Conservation (phyloP, 1,139 yeast genomes). For the Suhomyces terraborum region DNA sequence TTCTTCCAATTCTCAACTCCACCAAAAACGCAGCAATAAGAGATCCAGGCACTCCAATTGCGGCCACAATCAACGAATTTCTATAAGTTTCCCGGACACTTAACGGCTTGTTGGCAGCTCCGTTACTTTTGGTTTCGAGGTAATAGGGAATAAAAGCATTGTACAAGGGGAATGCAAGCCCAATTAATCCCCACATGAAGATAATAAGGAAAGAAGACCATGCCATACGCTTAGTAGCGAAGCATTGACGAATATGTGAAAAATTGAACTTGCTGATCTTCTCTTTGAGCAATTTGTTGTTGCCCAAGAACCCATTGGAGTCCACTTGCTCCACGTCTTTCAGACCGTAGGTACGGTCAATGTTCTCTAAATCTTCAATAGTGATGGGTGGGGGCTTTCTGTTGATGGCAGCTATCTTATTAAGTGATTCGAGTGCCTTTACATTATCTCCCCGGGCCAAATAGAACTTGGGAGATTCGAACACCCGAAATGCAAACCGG, state of each 20-base stretch:
- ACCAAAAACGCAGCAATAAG: slow-evolving; percentile 42
- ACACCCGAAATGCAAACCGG: slow-evolving; percentile 39
- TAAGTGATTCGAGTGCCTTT: slow-evolving; percentile 36
- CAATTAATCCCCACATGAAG: slow-evolving; percentile 46
- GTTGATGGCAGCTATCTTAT: slow-evolving; percentile 41
- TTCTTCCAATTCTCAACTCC: slow-evolving; percentile 43
- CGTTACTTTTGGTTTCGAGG: slow-evolving; percentile 36
- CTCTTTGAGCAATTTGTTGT: slow-evolving; percentile 27
- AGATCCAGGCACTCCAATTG: slow-evolving; percentile 46
- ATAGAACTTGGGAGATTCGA: slow-evolving; percentile 44
- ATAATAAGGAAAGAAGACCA: slow-evolving; percentile 39
- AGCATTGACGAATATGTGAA: slow-evolving; percentile 38
- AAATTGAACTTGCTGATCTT: slow-evolving; percentile 32
- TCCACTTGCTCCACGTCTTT: slow-evolving; percentile 15
- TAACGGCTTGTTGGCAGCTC: slow-evolving; percentile 31
- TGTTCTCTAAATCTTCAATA: slow-evolving; percentile 31
- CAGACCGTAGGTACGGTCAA: slow-evolving; percentile 26
- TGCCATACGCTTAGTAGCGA: slow-evolving; percentile 37
- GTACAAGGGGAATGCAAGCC: slow-evolving; percentile 48
- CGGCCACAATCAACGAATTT: slow-evolving; percentile 44
- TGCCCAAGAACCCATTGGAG: slow-evolving; percentile 5
- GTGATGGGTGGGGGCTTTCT: slow-evolving; percentile 27
- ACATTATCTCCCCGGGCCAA: slow-evolving; percentile 43
- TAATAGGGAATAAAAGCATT: slow-evolving; percentile 47
- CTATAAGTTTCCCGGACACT: slow-evolving; percentile 41